Evolutionary conservation across 352 stramenopile genomes (phyloP).

Genomic region (Aphanomyces invadans): DNA sequence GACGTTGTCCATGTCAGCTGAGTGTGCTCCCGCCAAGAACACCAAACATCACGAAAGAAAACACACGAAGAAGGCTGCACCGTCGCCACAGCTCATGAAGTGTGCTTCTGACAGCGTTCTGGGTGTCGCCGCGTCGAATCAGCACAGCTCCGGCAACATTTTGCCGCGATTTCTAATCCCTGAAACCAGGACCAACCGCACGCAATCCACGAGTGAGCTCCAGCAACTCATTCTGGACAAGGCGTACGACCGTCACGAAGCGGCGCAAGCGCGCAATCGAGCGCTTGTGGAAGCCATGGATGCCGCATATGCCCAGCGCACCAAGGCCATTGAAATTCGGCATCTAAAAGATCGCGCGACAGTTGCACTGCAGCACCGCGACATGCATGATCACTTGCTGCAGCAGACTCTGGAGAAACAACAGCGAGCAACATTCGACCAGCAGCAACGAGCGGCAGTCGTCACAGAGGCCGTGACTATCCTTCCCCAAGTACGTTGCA

Average conservation of each 20-base stretch:
- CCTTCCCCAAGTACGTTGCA: conserved; percentile 9
- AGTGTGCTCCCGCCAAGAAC: no score
- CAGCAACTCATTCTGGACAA: conserved; percentile 22
- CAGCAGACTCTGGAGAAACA: conserved; percentile 19
- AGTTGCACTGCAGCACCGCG: conserved; percentile 4
- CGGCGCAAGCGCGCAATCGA: neutral
- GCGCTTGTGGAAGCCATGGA: neutral
- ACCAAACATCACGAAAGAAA: no score
- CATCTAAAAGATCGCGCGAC: conserved; percentile 10
- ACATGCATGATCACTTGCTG: neutral
- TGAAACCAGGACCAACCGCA: neutral
- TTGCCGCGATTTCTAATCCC: conserved; percentile 23
- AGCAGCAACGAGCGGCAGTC: neutral
- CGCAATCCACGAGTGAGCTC: neutral
- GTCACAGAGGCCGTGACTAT: neutral
- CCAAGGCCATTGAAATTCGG: neutral
- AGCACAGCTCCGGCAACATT: conserved; percentile 14
- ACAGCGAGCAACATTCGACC: neutral
- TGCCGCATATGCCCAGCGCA: neutral
- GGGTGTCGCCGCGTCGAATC: neutral
- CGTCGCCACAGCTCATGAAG: conserved; percentile 20
- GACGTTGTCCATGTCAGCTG: neutral
- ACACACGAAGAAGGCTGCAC: neutral
- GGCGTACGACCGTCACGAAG: conserved; percentile 3
- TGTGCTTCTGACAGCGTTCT: conserved; percentile 19